A percentile compares a stretch with the other conserved stretches of the same genome.
Evolutionary conservation across 2,329 filamentous ascomycete species (phyloP).

Genomic region (Capronia coronata): DNA sequence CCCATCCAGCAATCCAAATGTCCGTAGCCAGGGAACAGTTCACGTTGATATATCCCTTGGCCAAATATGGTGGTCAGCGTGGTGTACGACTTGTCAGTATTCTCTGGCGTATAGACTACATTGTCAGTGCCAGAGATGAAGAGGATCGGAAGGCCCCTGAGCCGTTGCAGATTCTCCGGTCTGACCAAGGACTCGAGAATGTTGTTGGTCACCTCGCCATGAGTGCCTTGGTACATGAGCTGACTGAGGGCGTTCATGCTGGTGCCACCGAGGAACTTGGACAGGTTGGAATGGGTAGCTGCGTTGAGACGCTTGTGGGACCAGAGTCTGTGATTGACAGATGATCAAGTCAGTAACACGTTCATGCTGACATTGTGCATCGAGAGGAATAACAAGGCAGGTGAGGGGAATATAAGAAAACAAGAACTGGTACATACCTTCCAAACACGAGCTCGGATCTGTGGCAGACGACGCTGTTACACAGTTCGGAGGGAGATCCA

Average conservation of each 20-base stretch:
- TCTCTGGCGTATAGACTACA: conserved; percentile 29
- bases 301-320: conserved; percentile 5
- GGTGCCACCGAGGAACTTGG: conserved; percentile 24
- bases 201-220: conserved; percentile 8
- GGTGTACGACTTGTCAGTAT: conserved; percentile 28
- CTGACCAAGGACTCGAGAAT: conserved; percentile 14
- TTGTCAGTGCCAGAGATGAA: conserved; percentile 29
- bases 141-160: conserved; percentile 28
- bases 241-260: conserved; percentile 31
- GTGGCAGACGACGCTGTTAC: conserved; percentile 7
- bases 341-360: background rate
- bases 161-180: conserved; percentile 15
- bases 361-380: background rate
- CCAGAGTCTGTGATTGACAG: conserved; percentile 6
- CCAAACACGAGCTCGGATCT: conserved; percentile 6
- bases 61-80: conserved; percentile 26
- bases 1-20: conserved; percentile 31
- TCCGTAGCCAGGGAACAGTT: conserved; percentile 28
- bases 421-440: background rate
- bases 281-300: conserved; percentile 5
- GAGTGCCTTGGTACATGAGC: conserved; percentile 29
- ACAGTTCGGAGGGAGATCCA: conserved; percentile 2
- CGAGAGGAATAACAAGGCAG: background rate
- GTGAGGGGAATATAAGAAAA: background rate
- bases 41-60: conserved; percentile 22